Conservation (phyloP, 176 grass and related monocot genomes). For the Raddia guianensis region DNA sequence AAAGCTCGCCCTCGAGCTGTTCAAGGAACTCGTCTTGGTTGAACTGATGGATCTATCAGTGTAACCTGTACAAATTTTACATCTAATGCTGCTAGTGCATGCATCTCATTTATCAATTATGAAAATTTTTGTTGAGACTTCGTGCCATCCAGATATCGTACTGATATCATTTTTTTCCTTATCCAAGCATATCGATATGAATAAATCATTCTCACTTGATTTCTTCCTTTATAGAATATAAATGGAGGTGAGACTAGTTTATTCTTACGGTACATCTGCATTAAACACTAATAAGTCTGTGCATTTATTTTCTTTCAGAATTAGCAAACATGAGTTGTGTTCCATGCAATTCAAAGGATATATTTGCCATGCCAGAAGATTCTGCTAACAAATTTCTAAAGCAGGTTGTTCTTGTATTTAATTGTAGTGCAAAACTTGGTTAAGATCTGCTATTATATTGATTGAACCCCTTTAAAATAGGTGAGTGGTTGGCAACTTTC, state of each 20-base stretch:
- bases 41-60: not conserved
- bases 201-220: not conserved
- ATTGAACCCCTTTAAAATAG: slow-evolving; percentile 49
- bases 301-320: no score
- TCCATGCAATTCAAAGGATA: no score
- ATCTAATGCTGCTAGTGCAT: not conserved
- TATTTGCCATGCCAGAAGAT: no score
- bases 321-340: no score
- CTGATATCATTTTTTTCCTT: not conserved
- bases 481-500: slow-evolving; percentile 67
- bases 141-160: not conserved
- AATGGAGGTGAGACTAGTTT: no score
- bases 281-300: no score
- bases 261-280: no score
- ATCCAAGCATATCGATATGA: not conserved
- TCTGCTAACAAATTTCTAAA: no score
- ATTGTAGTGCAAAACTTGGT: no score
- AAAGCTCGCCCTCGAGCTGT: not conserved
- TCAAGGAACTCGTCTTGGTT: not conserved
- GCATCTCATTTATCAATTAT: not conserved
- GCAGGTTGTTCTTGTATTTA: no score
- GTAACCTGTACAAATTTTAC: no score
- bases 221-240: not conserved
- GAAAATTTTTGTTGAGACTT: not conserved
- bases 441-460: no score